Evolutionary conservation across 1,139 yeast species (phyloP).

Genomic region (Zygoascus sp.): DNA sequence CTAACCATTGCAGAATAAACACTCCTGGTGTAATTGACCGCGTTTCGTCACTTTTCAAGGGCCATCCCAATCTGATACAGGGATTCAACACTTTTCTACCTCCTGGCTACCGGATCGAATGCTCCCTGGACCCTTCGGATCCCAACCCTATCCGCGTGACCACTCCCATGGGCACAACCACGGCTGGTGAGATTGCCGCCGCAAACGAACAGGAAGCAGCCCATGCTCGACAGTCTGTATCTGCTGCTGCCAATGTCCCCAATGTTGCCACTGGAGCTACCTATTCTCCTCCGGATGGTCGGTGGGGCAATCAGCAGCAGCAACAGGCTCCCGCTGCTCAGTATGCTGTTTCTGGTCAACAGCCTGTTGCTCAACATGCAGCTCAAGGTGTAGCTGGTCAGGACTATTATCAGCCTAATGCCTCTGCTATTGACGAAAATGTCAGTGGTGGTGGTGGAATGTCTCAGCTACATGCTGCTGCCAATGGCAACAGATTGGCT

Average conservation of each 20-base stretch:
- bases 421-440: conserved; percentile 1
- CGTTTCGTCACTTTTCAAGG: conserved; percentile 83
- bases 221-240: conserved; percentile 6
- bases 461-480: conserved; percentile 42
- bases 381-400: conserved; percentile 8
- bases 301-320: conserved; percentile 12
- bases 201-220: conserved; percentile 12
- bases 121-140: conserved; percentile 83
- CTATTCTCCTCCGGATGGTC: conserved; percentile 15
- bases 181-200: conserved; percentile 40
- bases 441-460: conserved; percentile 25
- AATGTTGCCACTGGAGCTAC: background rate
- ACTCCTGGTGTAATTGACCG: conserved; percentile 98
- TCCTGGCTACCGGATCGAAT: conserved; percentile 92
- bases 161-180: conserved; percentile 89
- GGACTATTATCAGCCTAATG: conserved; percentile 3
- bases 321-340: conserved; percentile 12
- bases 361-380: conserved; percentile 5
- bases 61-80: conserved; percentile 88
- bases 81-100: conserved; percentile 97
- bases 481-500: conserved; percentile 31
- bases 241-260: background rate
- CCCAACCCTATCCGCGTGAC: conserved; percentile 92
- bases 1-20: conserved; percentile 56
- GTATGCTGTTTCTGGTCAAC: too few species aligned